Base-by-base conservation (phyloP, 805 yeast species). In the Yamadazyma olivae region DNA sequence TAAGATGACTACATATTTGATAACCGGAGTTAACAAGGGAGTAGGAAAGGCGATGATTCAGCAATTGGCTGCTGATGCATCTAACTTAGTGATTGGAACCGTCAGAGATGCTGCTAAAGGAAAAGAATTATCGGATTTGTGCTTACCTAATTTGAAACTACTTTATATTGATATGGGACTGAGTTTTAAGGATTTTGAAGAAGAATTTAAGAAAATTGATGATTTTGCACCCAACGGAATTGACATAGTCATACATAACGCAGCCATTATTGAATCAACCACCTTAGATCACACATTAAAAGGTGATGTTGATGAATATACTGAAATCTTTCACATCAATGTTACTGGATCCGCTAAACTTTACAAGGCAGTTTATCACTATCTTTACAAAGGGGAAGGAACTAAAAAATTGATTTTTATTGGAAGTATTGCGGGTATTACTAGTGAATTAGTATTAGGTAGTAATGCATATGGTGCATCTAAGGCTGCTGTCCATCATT, bases 401-500 rank as follows among this genome's bases (percentile, higher is more conserved):
- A 13, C 21, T 3, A 33, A 29, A 29, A 29, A 18, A 18, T 7
- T 27, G 7, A 14, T 15, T 8, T 27, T 27, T 27, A 15, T 27
- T 5, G 8, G 15, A 15, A 27, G 30, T 27, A 29, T 14, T 18
- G 6, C 23, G 5, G 23, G 23, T n/a, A 29, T 8, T 29, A 17
- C 24, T 15, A 13, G 23, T 20, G 9, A 14, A 8, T n/a, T n/a
- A n/a, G 8, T 25, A 18, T 9, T 18, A 5, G 32, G 32, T 7
- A 15, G 14, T 7, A 32, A 36, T 31, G 51, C 57, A 5, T 65
- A 64, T 39, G 60, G 58, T 10, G 50, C 51, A 4, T 63, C 71
- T 5, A 67, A 67, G 40, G 62, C 67, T 2, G 66, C 64, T 1
- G 33, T 62, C 13, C 61, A 62, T 47, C 57, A 47, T 43, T 38